Evolutionary conservation across 106 monocot genomes (phyloP).

Genomic region (Acorus gramineus): DNA sequence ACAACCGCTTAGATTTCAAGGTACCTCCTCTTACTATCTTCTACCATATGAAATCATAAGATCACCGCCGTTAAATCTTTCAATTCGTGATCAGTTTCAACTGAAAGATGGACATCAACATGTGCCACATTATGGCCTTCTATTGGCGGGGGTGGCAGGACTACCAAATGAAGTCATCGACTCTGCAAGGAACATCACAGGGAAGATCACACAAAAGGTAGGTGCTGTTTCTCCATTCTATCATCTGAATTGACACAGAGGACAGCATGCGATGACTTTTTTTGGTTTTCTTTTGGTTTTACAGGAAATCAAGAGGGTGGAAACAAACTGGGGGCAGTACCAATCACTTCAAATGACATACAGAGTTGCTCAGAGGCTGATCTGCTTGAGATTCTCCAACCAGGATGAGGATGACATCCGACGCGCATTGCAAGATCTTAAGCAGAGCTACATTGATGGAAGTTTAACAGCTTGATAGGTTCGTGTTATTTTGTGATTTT

Average conservation of each 20-base stretch:
- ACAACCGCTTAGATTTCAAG: conserved; percentile 93
- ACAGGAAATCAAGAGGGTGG: conserved; percentile 69
- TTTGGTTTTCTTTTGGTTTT: neutral
- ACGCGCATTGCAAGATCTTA: conserved; percentile 55
- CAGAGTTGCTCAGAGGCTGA: conserved; percentile 60
- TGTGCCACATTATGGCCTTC: conserved; percentile 87
- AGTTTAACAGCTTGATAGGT: conserved; percentile 8
- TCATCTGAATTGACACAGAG: neutral
- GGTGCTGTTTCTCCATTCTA: neutral
- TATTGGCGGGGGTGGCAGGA: conserved; percentile 89
- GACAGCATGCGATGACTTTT: neutral
- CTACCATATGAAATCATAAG: neutral
- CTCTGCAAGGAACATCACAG: conserved; percentile 61
- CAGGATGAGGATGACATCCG: conserved; percentile 84
- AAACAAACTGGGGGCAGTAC: conserved; percentile 51
- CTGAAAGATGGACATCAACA: conserved; percentile 72
- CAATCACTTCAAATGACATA: conserved; percentile 64
- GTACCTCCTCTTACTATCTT: conserved; percentile 13
- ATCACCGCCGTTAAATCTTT: neutral
- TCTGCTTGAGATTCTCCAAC: conserved; percentile 90
- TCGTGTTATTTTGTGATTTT: too few species aligned
- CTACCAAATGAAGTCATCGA: conserved; percentile 75
- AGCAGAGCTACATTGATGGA: conserved; percentile 51
- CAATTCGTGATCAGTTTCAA: conserved; percentile 35
- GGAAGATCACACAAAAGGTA: conserved; percentile 71